Base-by-base conservation (phyloP, 2,329 filamentous ascomycete genomes). In the Hypoxylon sp. region DNA sequence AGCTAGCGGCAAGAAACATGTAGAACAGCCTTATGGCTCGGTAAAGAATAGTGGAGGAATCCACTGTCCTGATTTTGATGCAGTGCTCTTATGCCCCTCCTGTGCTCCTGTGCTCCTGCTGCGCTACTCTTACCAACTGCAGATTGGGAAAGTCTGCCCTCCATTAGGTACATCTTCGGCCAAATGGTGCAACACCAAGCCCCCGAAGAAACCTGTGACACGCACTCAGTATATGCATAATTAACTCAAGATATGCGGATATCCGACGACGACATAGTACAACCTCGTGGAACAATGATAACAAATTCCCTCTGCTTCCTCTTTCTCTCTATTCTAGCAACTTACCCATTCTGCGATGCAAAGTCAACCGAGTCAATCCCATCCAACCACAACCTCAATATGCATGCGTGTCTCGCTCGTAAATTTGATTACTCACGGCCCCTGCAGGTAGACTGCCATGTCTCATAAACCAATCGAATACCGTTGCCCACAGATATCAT, bases 391-490 rank as follows among this genome's bases (percentile, higher is more conserved):
- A 42, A 42, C 39, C n/a, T 19, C 39, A 42, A 21, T 11, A 21
- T 44, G 39, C 39, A 44, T 44, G 39, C 39, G 17, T 55, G 50
- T 47, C 37, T 62, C 47, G 27, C 48, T 65, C 54, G 58, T 68
- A 65, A 58, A 58, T 1, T 50, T 47, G 54, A 59, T 69, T 62
- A 69, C 58, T 56, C 59, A 62, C 62, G 60, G 13, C 48, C 55
- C 51, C 58, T 67, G 58, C 53, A 47, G 44, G 32, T 35, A 39
- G 19, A 32, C 32, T 48, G 46, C 37, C 29, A 29, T 50, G 39
- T 31, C 17, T 31, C 19, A 48, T 42, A 44, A 31, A 32, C 63
- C 56, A 66, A 66, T 66, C 13, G 37, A n/a, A 60, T 17, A 21
- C 37, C n/a, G 19, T 51, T 29, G 44, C 29, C 39, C 39, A 48